A percentile compares a stretch with the other conserved stretches of the same genome.
Conservation (phyloP, 2,329 filamentous ascomycete species). For the Fusarium temperatum region DNA sequence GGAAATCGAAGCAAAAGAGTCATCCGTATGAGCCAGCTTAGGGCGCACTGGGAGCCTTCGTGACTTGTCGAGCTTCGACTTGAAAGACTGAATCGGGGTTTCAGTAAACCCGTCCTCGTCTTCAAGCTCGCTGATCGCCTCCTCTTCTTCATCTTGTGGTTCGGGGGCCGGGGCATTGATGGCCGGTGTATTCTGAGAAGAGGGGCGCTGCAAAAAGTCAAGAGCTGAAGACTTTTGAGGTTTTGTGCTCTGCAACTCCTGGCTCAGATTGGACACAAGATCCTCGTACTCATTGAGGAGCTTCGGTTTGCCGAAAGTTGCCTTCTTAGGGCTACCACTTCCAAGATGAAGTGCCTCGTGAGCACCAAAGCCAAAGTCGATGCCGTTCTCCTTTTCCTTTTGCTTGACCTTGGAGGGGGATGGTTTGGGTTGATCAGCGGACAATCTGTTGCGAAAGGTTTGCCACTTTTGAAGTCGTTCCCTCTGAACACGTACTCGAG, state of each 20-base stretch:
- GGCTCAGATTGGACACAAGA: constrained; percentile 54
- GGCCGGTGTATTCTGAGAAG: not conserved
- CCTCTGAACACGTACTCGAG: constrained; percentile 71
- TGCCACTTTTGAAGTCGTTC: constrained; percentile 78
- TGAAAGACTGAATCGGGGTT: constrained; percentile 39
- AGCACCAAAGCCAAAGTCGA: constrained; percentile 63
- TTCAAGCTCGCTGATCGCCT: constrained; percentile 60
- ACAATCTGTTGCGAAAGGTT: constrained; percentile 65
- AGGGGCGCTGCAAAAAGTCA: constrained; percentile 37
- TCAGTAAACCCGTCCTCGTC: constrained; percentile 49
- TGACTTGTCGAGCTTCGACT: constrained; percentile 28
- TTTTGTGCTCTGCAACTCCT: constrained; percentile 50
- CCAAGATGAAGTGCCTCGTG: constrained; percentile 61
- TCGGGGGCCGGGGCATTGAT: constrained; percentile 4
- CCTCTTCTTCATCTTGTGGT: constrained; percentile 37
- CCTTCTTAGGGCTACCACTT: constrained; percentile 44
- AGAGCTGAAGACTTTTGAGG: constrained; percentile 22
- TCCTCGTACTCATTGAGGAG: constrained; percentile 55
- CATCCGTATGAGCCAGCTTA: constrained; percentile 37
- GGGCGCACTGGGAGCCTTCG: constrained; percentile 41
- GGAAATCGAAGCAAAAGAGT: constrained; percentile 35
- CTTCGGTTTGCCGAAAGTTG: constrained; percentile 26
- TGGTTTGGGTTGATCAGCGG: constrained; percentile 46
- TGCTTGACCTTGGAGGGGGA: constrained; percentile 37
- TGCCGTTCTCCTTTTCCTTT: constrained; percentile 49